Conservation (phyloP, 495 filamentous ascomycete species). For the Collariella sp. region DNA sequence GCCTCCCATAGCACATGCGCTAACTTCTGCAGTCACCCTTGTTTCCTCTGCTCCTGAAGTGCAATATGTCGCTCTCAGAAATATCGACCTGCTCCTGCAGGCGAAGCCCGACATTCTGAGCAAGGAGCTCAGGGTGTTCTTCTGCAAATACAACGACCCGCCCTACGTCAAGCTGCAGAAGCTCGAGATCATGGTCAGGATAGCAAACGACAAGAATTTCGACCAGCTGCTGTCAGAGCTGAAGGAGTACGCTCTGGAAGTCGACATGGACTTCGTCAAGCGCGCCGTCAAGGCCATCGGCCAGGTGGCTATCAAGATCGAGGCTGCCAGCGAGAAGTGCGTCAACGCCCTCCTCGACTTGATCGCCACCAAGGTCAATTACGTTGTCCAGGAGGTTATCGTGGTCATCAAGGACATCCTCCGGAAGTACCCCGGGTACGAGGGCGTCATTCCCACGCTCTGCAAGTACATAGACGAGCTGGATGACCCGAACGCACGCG, state of each 20-base stretch:
- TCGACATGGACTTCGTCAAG: conserved; percentile 98
- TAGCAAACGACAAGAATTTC: conserved; percentile 94
- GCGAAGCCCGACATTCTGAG: conserved; percentile 92
- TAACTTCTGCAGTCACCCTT: conserved; percentile 63
- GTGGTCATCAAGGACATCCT: conserved; percentile 99
- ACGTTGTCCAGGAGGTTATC: conserved; percentile 96
- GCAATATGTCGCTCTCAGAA: conserved; percentile 91
- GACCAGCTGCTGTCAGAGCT: conserved; percentile 90
- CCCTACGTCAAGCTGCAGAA: conserved; percentile 97
- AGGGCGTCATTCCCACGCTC: conserved; percentile 92
- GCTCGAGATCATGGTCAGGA: conserved; percentile 97
- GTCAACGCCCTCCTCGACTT: conserved; percentile 90
- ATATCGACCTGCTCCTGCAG: conserved; percentile 91
- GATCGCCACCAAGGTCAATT: conserved; percentile 96
- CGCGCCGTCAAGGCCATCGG: conserved; percentile 91
- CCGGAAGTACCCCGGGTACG: conserved; percentile 93
- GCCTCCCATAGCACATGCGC: not conserved
- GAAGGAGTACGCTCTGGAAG: conserved; percentile 95
- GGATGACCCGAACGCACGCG: conserved; percentile 87
- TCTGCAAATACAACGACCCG: conserved; percentile 99
- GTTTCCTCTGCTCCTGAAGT: conserved; percentile 94
- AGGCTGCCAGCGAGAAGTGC: conserved; percentile 84
- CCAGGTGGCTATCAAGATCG: conserved; percentile 97
- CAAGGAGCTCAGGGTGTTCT: conserved; percentile 96
- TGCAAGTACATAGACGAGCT: conserved; percentile 96